Percentiles rank a stretch among this genome's conserved stretches.
These are phyloP conservation scores for Barnettozyma botsteinii DNA, from an alignment of 805 yeast genomes.

Conservation along the genomic window DNA sequence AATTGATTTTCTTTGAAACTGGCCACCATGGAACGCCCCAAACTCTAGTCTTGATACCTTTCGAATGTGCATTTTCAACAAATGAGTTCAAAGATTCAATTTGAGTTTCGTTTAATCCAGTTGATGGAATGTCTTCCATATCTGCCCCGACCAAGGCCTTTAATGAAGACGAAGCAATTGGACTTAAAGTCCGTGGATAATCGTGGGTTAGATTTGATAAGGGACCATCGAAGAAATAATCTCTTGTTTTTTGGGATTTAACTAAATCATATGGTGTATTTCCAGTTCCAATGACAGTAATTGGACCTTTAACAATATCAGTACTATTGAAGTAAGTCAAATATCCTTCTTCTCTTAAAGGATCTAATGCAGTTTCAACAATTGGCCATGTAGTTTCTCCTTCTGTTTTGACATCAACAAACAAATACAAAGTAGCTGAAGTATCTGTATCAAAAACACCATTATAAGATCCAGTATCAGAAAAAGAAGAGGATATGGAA, in stretches of 20 bases:
- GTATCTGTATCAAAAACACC: slow-evolving; percentile 43
- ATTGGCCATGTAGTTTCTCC: slow-evolving; percentile 40
- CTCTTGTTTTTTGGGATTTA: slow-evolving; percentile 30
- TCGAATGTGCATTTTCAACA: slow-evolving; percentile 40
- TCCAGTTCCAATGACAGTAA: slow-evolving; percentile 66
- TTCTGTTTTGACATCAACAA: slow-evolving; percentile 62
- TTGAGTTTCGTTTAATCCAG: slow-evolving; percentile 35
- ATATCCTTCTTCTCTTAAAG: slow-evolving; percentile 45
- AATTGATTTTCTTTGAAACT: slow-evolving; percentile 33
- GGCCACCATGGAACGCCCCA: slow-evolving; percentile 83
- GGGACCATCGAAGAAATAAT: slow-evolving; percentile 48
- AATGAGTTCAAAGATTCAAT: slow-evolving; percentile 26
- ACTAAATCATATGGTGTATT: slow-evolving; percentile 46
- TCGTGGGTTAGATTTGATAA: slow-evolving; percentile 24
- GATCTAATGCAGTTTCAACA: slow-evolving; percentile 43
- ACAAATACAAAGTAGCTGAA: slow-evolving; percentile 49
- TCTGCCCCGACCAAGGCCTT: slow-evolving; percentile 20
- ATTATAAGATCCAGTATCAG: slow-evolving; percentile 16
- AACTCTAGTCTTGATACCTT: slow-evolving; percentile 51
- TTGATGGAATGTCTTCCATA: slow-evolving; percentile 10
- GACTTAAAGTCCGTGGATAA: slow-evolving; percentile 25
- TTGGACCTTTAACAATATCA: slow-evolving; percentile 42
- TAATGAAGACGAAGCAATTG: slow-evolving; percentile 45
- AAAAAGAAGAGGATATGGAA: too few species aligned
- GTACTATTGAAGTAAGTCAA: slow-evolving; percentile 40